Evolutionary conservation across 2,329 filamentous ascomycete genomes (phyloP).

Genomic region (Epichloe hybrida): DNA sequence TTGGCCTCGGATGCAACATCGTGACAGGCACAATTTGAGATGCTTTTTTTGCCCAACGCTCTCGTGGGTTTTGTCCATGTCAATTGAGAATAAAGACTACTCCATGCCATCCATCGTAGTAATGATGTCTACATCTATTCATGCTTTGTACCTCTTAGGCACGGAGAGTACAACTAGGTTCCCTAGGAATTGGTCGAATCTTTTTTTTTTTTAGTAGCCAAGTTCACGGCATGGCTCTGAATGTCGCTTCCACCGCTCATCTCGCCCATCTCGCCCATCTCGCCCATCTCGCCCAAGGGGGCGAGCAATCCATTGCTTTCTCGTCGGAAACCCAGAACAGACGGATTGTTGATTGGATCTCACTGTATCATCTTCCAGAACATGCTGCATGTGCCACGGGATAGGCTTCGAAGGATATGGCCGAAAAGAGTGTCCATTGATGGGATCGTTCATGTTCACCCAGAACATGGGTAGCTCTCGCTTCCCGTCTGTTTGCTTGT

Average conservation of each 20-base stretch:
- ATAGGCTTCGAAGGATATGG: conserved; percentile 38
- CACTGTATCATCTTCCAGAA: not conserved
- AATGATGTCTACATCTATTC: not conserved
- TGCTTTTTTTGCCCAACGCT: too few relatives aligned
- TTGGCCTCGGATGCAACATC: not conserved
- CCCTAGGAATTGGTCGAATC: not conserved
- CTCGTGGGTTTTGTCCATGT: not conserved
- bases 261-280: not conserved
- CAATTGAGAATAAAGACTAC: not conserved
- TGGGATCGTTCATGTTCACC: conserved; percentile 35
- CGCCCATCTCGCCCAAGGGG: not conserved
- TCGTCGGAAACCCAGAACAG: not conserved
- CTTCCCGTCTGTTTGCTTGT: conserved; percentile 5
- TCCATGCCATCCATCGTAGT: not conserved
- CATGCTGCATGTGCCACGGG: conserved; percentile 30
- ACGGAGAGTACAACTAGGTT: not conserved
- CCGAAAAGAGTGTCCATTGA: conserved; percentile 32
- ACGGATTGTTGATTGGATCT: not conserved
- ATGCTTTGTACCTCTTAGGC: not conserved
- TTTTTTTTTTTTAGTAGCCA: not conserved
- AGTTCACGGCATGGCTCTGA: conserved; percentile 1
- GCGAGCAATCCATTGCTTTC: not conserved
- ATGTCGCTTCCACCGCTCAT: not conserved
- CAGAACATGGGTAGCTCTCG: conserved; percentile 27
- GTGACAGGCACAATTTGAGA: too few relatives aligned